Evolutionary conservation across 805 yeast species (phyloP).

Genomic region (Pichia manshurica): DNA sequence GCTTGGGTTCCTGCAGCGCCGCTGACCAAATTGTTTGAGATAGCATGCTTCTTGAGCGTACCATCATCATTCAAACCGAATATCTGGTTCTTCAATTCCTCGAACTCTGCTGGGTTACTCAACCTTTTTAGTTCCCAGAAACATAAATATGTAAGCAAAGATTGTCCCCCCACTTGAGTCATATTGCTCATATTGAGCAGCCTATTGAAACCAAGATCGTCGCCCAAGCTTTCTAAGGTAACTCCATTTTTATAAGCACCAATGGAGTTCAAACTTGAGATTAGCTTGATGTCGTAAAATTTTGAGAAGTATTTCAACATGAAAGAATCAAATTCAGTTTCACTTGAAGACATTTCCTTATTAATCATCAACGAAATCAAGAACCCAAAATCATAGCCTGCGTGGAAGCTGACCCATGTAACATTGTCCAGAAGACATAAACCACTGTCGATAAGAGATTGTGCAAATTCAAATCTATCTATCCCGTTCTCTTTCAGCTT

Average conservation of each 20-base stretch:
- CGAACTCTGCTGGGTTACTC: slow-evolving; percentile 18
- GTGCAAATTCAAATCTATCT: slow-evolving; percentile 74
- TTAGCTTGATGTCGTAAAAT: slow-evolving; percentile 71
- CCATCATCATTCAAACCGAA: slow-evolving; percentile 28
- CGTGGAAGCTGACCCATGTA: slow-evolving; percentile 89
- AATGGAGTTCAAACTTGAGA: slow-evolving; percentile 30
- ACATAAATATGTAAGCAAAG: slow-evolving; percentile 57
- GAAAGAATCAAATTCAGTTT: slow-evolving; percentile 70
- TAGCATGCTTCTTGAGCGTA: background rate
- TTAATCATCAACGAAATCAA: slow-evolving; percentile 71
- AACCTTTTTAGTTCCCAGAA: slow-evolving; percentile 48
- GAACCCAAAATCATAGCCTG: slow-evolving; percentile 93
- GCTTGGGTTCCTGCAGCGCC: background rate
- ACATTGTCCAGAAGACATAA: slow-evolving; percentile 63
- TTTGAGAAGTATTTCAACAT: slow-evolving; percentile 70
- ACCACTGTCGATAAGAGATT: slow-evolving; percentile 79
- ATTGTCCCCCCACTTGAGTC: slow-evolving; percentile 58
- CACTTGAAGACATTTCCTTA: slow-evolving; percentile 71
- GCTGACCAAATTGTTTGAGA: too few species aligned
- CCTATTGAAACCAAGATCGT: slow-evolving; percentile 63
- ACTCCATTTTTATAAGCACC: slow-evolving; percentile 9
- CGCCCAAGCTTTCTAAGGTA: slow-evolving; percentile 59
- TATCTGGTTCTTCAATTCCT: slow-evolving; percentile 23
- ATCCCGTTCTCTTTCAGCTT: slow-evolving; percentile 74
- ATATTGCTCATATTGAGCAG: slow-evolving; percentile 39